These are phyloP conservation scores for Pleomassaria siparia DNA, from an alignment of 2,329 filamentous ascomycete species.

Conservation along the genomic window DNA sequence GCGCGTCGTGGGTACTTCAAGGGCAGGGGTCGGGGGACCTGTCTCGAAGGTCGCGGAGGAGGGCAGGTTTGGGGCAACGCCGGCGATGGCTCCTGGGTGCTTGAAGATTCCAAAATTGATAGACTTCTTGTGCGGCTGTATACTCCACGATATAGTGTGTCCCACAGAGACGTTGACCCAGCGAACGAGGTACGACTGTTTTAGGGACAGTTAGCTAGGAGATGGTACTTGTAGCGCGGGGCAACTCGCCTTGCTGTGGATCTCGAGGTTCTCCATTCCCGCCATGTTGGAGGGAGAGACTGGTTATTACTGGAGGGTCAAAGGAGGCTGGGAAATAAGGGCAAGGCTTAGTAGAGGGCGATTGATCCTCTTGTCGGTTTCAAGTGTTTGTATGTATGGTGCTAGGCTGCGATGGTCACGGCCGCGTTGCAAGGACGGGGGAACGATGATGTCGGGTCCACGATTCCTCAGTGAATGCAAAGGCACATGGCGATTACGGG, in stretches of 20 bases:
- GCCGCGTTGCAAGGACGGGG: too few species aligned
- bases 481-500: too few species aligned
- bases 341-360: too few species aligned
- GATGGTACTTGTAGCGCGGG: not conserved
- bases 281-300: constrained; percentile 61
- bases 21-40: constrained; percentile 39
- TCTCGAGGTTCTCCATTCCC: constrained; percentile 93
- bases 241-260: constrained; percentile 85
- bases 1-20: constrained; percentile 62
- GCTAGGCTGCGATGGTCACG: too few species aligned
- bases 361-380: too few species aligned
- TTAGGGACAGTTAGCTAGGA: constrained; percentile 19
- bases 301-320: too few species aligned
- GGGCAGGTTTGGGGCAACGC: constrained; percentile 44
- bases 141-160: constrained; percentile 94
- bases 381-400: too few species aligned
- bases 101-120: constrained; percentile 99
- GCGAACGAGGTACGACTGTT: constrained; percentile 92
- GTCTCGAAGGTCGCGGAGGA: constrained; percentile 33
- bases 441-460: too few species aligned
- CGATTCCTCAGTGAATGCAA: too few species aligned
- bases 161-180: constrained; percentile 92
- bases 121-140: constrained; percentile 97
- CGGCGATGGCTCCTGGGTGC: constrained; percentile 75
- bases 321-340: too few species aligned